These are phyloP conservation scores for Penicillium capsulatum DNA, from an alignment of 2,329 filamentous ascomycete genomes.

Conservation along the genomic window DNA sequence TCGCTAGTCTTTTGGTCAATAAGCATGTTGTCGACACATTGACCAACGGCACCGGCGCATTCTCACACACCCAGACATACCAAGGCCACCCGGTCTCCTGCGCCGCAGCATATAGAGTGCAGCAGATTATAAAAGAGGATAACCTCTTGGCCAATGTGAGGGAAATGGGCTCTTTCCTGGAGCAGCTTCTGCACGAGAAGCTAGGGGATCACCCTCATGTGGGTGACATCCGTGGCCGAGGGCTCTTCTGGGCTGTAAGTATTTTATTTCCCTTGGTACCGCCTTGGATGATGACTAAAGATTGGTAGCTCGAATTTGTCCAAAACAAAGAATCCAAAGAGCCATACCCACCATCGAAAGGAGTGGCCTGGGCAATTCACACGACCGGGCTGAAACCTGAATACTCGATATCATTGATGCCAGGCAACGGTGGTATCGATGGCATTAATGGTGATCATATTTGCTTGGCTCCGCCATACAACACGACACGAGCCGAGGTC, in stretches of 20 bases:
- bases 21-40: conserved; percentile 47
- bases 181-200: conserved; percentile 39
- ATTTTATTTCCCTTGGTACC: not conserved
- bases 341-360: conserved; percentile 44
- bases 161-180: conserved; percentile 28
- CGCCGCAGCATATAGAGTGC: conserved; percentile 50
- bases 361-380: conserved; percentile 46
- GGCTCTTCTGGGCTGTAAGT: conserved; percentile 53
- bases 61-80: conserved; percentile 56
- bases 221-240: conserved; percentile 53
- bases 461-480: conserved; percentile 53
- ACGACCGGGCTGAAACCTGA: conserved; percentile 39
- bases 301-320: conserved; percentile 52
- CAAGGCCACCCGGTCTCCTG: conserved; percentile 53
- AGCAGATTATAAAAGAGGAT: conserved; percentile 50
- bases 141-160: conserved; percentile 45
- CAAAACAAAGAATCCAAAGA: conserved; percentile 48
- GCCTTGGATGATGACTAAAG: conserved; percentile 3
- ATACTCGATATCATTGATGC: conserved; percentile 50
- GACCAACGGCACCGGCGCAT: conserved; percentile 41
- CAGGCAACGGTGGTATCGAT: conserved; percentile 49
- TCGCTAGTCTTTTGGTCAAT: conserved; percentile 51
- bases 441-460: conserved; percentile 52
- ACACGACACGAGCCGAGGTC: conserved; percentile 47
- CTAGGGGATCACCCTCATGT: conserved; percentile 46